phyloP scores from a whole-genome alignment of 208 protist genomes.

The Phytomonas sp. region DNA sequence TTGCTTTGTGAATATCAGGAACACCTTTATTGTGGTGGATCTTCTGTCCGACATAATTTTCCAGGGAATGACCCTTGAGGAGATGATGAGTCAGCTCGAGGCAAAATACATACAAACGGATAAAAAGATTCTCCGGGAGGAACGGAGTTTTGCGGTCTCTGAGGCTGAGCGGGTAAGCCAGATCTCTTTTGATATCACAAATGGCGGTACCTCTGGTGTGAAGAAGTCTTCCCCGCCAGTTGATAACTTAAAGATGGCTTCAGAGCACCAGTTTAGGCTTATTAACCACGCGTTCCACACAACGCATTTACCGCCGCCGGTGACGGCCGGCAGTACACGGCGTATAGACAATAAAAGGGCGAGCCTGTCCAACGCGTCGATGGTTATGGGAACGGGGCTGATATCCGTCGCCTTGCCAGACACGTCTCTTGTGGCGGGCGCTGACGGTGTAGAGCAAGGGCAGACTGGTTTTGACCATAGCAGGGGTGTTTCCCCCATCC shows the following conservation, averaged over 20 bases:
- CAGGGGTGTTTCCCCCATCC: background rate
- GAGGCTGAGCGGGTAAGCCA: background rate
- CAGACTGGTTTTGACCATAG: background rate
- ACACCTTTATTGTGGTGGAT: constrained; percentile 25
- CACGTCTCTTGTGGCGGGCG: background rate
- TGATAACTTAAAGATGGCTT: background rate
- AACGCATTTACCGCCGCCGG: background rate
- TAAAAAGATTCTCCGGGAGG: background rate
- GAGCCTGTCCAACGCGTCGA: background rate
- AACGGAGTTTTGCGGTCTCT: background rate
- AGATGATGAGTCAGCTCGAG: constrained; percentile 14
- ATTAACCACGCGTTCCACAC: background rate
- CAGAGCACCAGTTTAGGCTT: background rate
- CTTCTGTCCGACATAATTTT: constrained; percentile 10
- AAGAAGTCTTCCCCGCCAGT: background rate
- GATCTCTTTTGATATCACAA: background rate
- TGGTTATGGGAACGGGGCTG: background rate
- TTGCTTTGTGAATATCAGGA: constrained; percentile 25
- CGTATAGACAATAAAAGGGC: background rate
- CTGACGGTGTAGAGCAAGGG: background rate
- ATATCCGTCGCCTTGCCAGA: background rate
- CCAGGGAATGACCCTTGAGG: background rate
- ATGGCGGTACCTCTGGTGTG: background rate
- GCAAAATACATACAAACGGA: background rate
- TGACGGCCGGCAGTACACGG: background rate